Evolutionary conservation across 306 rosid genomes (phyloP), one percentile per base, ranked within the genome.

Genomic region (Mimosa bimucronata): DNA sequence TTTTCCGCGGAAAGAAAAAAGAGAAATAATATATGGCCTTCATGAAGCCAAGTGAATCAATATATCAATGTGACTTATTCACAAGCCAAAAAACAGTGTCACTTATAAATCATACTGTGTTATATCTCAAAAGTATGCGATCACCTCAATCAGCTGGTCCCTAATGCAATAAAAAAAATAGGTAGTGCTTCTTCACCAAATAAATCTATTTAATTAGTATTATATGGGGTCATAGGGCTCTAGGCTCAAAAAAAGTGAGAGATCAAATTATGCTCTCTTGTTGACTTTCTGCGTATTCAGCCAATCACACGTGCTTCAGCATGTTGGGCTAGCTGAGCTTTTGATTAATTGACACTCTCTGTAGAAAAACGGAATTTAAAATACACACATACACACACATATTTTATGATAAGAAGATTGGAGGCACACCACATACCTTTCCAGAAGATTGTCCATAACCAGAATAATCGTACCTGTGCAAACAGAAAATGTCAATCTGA

Each of bases 381-480:
- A 15, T n/a, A n/a, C n/a, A n/a, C n/a, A n/a, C n/a, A n/a, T n/a
- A n/a, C n/a, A 46, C 21, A 60, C 18, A 7, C 3, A 19, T 28
- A 4, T 3, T 18, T 23, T 25, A 40, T 53, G n/a, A 25, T 16
- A 29, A 57, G 23, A 45, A 79, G 64, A 66, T 61, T 44, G n/a
- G 50, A 60, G n/a, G 60, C 66, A 44, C 40, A 46, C 25, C 25
- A 62, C 25, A 55, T 85, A 91, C 95, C 91, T 91, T 88, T 86
- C 95, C 95, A 53, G 90, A 84, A 79, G 95, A 91, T 77, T 88
- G 91, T 76, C 95, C 95, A 84, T 91, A 88, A 9, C 95, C 95
- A 91, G 95, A 91, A 79, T 91, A 91, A 79, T 91, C 95, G 28
- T 87, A 91, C 83, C 95, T 91, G 85, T 91, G 84, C 76, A 88